Evolutionary conservation across 2,329 filamentous ascomycete genomes (phyloP), one percentile per base, ranked within the genome.

Genomic region (Biscogniauxia sp.): DNA sequence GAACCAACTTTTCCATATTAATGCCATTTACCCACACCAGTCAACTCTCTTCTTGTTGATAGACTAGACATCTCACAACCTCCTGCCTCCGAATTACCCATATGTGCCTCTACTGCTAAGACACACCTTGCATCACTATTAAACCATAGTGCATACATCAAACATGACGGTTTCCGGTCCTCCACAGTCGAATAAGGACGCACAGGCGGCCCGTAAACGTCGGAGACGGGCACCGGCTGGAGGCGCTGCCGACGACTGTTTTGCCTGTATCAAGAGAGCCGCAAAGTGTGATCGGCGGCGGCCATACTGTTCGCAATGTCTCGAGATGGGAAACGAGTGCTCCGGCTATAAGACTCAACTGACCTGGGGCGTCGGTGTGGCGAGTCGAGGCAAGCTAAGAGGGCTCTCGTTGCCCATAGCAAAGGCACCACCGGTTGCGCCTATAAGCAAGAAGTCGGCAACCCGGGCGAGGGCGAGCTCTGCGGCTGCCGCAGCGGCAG

Each of bases 311-410:
- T 93, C 93, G 52, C 93, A 93, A 77, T 99, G 94, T 76, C 85
- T 98, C 64, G 92, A 97, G 69, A 84, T 92, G 66, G 93, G 93
- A 66, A 93, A 92, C 74, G 93, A 96, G 73, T 98, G 94, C 79
- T 93, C 92, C 26, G 94, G 94, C 61, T 98, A 98, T 82, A 96
- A 96, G 79, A 98, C 94, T 17, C 93, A 94, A 69, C 83, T 98
- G 77, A 98, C 94, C 53, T 98, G 94, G 94, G 93, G 93, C 51
- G 92, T 97, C 54, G 94, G 94, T 56, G 94, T 98, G 61, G 94
- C 94, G 59, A 97, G 93, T 77, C 88, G 94, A 71, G 94, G 94
- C 73, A 98, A 98, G 81, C 87, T 98, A 65, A 87, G 94, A 64
- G 94, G 94, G 49, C 82, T 97, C 68, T 93, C 93, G 59, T 80